Percentiles rank a stretch among this genome's conserved stretches.
These are phyloP conservation scores for Penicillium sp. DNA, from an alignment of 2,329 filamentous ascomycete genomes.

Conservation along the genomic window DNA sequence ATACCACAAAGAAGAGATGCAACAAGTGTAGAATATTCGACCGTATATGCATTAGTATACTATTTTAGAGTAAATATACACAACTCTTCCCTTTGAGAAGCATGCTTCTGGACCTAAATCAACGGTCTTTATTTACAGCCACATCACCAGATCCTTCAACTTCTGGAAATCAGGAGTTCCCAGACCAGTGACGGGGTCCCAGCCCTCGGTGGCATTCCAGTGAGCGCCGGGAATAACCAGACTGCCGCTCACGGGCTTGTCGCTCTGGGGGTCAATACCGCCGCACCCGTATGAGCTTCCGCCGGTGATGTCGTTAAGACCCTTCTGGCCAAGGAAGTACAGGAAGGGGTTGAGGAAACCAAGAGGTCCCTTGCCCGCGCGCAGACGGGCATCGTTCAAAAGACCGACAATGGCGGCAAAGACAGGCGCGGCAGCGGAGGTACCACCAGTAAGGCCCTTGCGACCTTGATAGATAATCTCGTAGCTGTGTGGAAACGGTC, in stretches of 20 bases:
- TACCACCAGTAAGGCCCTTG: slow-evolving; percentile 15
- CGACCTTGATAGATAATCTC: slow-evolving; percentile 12
- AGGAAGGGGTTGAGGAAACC: slow-evolving; percentile 56
- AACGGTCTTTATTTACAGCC: slow-evolving; percentile 3
- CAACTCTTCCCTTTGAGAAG: too few relatives aligned
- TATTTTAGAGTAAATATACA: background rate
- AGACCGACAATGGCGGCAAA: slow-evolving; percentile 53
- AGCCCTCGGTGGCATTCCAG: slow-evolving; percentile 32
- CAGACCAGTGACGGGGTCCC: slow-evolving; percentile 40
- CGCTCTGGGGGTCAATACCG: slow-evolving; percentile 27
- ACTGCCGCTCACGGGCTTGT: slow-evolving; percentile 13
- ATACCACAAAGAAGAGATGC: too few relatives aligned
- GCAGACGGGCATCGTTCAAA: slow-evolving; percentile 53
- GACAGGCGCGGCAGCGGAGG: slow-evolving; percentile 47
- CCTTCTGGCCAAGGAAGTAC: slow-evolving; percentile 45
- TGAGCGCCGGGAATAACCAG: slow-evolving; percentile 21
- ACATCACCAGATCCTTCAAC: slow-evolving; percentile 18
- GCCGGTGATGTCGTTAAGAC: slow-evolving; percentile 43
- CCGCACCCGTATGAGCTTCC: slow-evolving; percentile 32
- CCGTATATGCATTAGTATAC: background rate
- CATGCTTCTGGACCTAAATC: background rate
- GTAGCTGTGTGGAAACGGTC: slow-evolving; percentile 3
- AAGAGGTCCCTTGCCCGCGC: slow-evolving; percentile 44
- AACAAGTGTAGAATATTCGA: too few relatives aligned
- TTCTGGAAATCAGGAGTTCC: slow-evolving; percentile 27